These are phyloP conservation scores for Ustilago curta DNA, from an alignment of 1,284 basidiomycete species.

Conservation along the genomic window DNA sequence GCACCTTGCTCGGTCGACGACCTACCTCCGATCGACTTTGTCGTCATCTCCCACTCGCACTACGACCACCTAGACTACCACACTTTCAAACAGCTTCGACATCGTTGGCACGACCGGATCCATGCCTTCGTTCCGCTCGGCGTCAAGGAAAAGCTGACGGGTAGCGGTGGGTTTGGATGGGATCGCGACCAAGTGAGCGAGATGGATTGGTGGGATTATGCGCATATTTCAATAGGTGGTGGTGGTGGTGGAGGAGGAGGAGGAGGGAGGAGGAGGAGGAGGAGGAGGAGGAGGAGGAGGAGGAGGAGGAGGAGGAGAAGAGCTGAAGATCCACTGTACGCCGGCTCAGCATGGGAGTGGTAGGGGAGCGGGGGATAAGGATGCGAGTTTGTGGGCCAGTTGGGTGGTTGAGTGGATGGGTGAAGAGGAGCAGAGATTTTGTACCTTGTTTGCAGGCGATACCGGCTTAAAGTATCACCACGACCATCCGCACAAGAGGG, in stretches of 20 bases:
- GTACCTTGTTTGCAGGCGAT: conserved; percentile 65
- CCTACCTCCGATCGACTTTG: conserved; percentile 61
- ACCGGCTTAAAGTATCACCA: conserved; percentile 61
- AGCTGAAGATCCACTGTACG: conserved; percentile 53
- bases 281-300: not conserved
- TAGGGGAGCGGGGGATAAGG: conserved; percentile 52
- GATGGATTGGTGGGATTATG: conserved; percentile 67
- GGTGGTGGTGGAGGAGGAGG: no score
- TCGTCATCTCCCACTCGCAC: conserved; percentile 67
- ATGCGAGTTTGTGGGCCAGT: conserved; percentile 58
- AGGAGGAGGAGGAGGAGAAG: not conserved
- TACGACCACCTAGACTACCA: conserved; percentile 67
- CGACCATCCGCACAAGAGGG: conserved; percentile 30
- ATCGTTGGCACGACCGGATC: conserved; percentile 24
- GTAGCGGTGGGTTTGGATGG: conserved; percentile 42
- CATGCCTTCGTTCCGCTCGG: conserved; percentile 63
- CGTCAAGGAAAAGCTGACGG: conserved; percentile 55
- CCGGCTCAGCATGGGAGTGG: conserved; percentile 67
- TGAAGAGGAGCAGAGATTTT: conserved; percentile 17
- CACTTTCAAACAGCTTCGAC: conserved; percentile 52
- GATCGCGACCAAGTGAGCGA: conserved; percentile 50
- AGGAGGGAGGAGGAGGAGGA: not conserved
- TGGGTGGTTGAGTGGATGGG: conserved; percentile 55
- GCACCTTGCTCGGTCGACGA: conserved; percentile 55
- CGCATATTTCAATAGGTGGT: conserved; percentile 21